Evolutionary conservation across 2,329 filamentous ascomycete genomes (phyloP).

Genomic region (Phaeosphaeriaceae sp.): DNA sequence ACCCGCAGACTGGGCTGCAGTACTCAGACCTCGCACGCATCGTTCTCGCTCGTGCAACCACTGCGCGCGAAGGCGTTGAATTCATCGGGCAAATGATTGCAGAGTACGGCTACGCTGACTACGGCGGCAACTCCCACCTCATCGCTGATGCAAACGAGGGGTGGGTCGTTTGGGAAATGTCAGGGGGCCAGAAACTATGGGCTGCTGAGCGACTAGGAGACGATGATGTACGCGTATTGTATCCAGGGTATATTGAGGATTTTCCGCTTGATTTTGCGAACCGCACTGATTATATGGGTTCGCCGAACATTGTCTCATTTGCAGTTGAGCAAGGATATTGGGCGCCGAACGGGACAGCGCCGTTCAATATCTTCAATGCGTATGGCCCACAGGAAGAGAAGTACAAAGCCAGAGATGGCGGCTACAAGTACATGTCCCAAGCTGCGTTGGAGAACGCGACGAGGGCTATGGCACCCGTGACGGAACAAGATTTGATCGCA

Average conservation of each 20-base stretch:
- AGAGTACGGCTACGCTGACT: constrained; percentile 52
- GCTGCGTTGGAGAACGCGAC: constrained; percentile 46
- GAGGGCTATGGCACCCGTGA: constrained; percentile 55
- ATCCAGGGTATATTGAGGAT: constrained; percentile 48
- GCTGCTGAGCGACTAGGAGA: constrained; percentile 43
- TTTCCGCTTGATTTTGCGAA: constrained; percentile 42
- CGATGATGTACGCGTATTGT: constrained; percentile 41
- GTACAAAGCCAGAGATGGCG: constrained; percentile 42
- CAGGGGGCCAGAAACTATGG: constrained; percentile 44
- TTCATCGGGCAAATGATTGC: constrained; percentile 51
- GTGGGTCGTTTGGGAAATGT: constrained; percentile 47
- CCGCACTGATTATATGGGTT: constrained; percentile 41
- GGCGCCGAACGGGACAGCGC: constrained; percentile 36
- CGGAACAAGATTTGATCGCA: constrained; percentile 57
- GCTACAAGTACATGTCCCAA: constrained; percentile 49
- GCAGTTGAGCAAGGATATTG: constrained; percentile 46
- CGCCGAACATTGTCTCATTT: constrained; percentile 44
- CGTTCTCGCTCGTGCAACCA: constrained; percentile 51
- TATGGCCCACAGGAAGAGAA: constrained; percentile 38
- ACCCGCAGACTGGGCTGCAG: constrained; percentile 51
- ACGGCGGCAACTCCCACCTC: constrained; percentile 54
- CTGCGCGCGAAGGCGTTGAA: constrained; percentile 52
- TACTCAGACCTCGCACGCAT: constrained; percentile 52
- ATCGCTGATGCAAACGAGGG: constrained; percentile 50
- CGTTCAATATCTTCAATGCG: constrained; percentile 48